phyloP scores from a whole-genome alignment of 768 basidiomycete genomes.

The Clitopilus passeckerianus region DNA sequence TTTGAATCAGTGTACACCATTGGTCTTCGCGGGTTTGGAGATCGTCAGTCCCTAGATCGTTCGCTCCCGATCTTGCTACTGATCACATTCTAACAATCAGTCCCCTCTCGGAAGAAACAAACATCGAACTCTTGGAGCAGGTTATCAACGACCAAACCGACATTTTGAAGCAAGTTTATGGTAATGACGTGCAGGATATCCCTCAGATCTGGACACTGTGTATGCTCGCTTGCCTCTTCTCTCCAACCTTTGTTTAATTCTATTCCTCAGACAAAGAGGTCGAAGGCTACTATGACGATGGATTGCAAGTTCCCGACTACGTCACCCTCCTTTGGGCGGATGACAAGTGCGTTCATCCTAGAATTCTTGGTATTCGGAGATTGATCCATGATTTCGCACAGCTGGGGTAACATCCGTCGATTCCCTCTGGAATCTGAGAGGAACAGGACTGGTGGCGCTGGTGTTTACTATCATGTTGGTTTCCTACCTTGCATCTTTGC shows the following conservation, averaged over 20 bases:
- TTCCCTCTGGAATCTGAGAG: slow-evolving; percentile 49
- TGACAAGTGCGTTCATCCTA: slow-evolving; percentile 46
- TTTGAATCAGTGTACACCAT: slow-evolving; percentile 64
- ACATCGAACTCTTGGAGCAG: slow-evolving; percentile 46
- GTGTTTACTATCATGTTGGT: slow-evolving; percentile 64
- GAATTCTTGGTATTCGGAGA: not conserved
- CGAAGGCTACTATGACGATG: slow-evolving; percentile 60
- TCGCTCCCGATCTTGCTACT: not conserved
- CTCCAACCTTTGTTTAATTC: not conserved
- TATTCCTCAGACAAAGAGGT: slow-evolving; percentile 47
- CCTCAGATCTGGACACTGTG: slow-evolving; percentile 67
- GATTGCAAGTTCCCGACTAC: slow-evolving; percentile 58
- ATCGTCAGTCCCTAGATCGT: slow-evolving; percentile 27
- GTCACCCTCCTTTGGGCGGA: slow-evolving; percentile 68
- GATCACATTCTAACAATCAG: slow-evolving; percentile 16
- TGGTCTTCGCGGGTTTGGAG: slow-evolving; percentile 65
- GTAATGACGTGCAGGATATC: slow-evolving; percentile 38
- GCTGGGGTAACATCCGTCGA: slow-evolving; percentile 69
- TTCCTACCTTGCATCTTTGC: not conserved
- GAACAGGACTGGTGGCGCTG: slow-evolving; percentile 62
- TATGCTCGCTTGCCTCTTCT: slow-evolving; percentile 18
- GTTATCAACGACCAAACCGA: slow-evolving; percentile 57
- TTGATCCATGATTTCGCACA: slow-evolving; percentile 12
- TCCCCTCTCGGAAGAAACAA: slow-evolving; percentile 48
- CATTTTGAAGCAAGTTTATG: slow-evolving; percentile 52